Base-by-base conservation (phyloP, 257 asterid species). In the Voacanga thouarsii region DNA sequence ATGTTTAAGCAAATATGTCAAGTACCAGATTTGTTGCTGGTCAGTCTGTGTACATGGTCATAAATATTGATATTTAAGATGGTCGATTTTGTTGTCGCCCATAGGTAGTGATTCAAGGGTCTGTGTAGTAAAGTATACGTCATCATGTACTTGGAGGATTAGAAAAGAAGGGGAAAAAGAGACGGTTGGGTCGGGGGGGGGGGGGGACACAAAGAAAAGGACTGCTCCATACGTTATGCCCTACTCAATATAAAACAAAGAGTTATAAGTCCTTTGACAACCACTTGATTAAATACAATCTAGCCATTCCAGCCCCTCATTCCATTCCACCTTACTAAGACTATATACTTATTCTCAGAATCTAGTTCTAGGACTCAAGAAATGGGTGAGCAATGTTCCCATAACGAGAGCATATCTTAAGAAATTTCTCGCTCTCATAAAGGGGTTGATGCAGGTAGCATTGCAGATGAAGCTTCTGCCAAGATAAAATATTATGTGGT, bases 401-500 rank as follows among this genome's bases (percentile, higher is more conserved):
- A 16, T 64, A 63, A 64, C 51, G 28, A 30, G 7, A 43, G n/a
- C n/a, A 59, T 16, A 53, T 70, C 61, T 12, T 53, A 72, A 45
- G 81, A 71, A 55, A n/a, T 45, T 45, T 41, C 68, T 56, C 19
- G 19, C 72, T 19, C 68, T 33, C 67, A 2, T 30, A 39, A 45
- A 53, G 28, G 39, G n/a, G 74, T 21, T 12, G 43, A 56, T 55
- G 39, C 57, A 33, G 26, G 30, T 41, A 49, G 78, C 50, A 61
- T 66, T 55, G 60, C 43, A 50, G 75, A 74, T 43, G 77, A 71
- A 59, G 81, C 81, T 71, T 78, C 66, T 49, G 9, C 49, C 4
- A 12, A n/a, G 73, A 30, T 57, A 69, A 75, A 65, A 71, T 63
- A 53, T 44, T 68, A 33, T 33, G 33, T 57, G 78, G 77, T 49